Evolutionary conservation across 805 yeast genomes (phyloP).

Genomic region (Candida ovalis): DNA sequence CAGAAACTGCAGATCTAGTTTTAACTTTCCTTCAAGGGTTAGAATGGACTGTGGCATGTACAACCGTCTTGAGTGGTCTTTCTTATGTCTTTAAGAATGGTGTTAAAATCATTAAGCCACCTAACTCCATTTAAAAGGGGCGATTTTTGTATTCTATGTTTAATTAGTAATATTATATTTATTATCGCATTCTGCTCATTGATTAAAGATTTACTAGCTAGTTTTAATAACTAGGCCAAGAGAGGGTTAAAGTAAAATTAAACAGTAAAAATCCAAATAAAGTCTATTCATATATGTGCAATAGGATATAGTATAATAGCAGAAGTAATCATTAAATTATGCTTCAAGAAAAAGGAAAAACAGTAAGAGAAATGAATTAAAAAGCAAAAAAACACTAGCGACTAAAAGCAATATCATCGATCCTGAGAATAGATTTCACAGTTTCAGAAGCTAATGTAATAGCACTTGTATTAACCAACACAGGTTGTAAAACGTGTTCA

Average conservation of each 20-base stretch:
- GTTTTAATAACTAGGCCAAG: not conserved
- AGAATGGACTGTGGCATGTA: slow-evolving; percentile 57
- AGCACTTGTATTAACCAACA: slow-evolving; percentile 90
- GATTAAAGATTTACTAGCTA: too few species aligned
- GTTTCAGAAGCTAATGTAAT: slow-evolving; percentile 93
- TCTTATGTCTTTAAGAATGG: slow-evolving; percentile 73
- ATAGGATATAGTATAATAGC: slow-evolving; percentile 1
- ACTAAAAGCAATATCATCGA: slow-evolving; percentile 94
- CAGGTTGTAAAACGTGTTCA: slow-evolving; percentile 96
- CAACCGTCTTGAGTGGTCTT: slow-evolving; percentile 76
- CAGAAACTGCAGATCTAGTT: slow-evolving; percentile 22
- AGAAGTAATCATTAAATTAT: not conserved
- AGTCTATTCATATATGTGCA: not conserved
- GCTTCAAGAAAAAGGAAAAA: not conserved
- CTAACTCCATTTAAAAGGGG: not conserved
- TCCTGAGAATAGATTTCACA: slow-evolving; percentile 91
- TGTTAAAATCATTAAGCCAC: slow-evolving; percentile 45
- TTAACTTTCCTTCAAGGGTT: slow-evolving; percentile 25
- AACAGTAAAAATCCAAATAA: not conserved
- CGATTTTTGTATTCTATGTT: not conserved
- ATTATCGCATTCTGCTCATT: too few species aligned
- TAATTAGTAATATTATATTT: not conserved
- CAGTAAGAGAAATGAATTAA: not conserved
- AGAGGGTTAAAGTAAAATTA: not conserved
- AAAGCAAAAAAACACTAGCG: slow-evolving; percentile 39